Evolutionary conservation across 2,329 filamentous ascomycete species (phyloP), one percentile per base, ranked within the genome.

Genomic region (Colletotrichum siamense): DNA sequence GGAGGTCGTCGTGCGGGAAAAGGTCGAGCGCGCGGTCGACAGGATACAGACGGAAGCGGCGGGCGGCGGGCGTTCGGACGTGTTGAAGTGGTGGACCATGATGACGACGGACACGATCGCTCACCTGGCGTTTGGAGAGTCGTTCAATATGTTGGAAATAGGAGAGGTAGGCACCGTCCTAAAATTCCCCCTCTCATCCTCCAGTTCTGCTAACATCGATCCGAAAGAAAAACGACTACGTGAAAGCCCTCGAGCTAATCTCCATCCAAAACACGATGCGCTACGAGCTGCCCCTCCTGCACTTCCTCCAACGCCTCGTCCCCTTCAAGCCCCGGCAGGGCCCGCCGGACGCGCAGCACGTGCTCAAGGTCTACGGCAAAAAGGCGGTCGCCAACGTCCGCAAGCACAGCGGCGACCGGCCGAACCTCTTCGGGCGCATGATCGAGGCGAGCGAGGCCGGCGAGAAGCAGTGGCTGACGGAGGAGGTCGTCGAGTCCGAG

Each of bases 101-200:
- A 87, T 91, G 84, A 82, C 89, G 0, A 90, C 89, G 0, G 91
- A 92, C 78, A 82, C 90, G 1, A 89, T 91, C 59, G 88, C 87
- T 0, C 85, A 91, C 63, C 80, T 92, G 15, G 87, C 83, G 4
- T 92, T 92, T 80, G 90, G 90, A 0, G 86, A 91, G 30, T 89
- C 89, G 1, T 91, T 92, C 76, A 81, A 82, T 0, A 89, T 88
- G 84, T 80, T 92, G 7, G 89, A 92, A 70, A 3, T 72, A 1
- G 73, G 69, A 7, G 64, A 76, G 67, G 72, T 71, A 16, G 3
- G 18, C 15, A 16, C 8, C 4, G 15, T 34, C n/a, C 16, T 6
- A 0, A 13, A 34, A 5, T 18, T 6, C 26, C 28, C 57, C 6
- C 7, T 16, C 15, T 32, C 26, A 34, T 34, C 32, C 16, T 39